Conservation (phyloP, 352 stramenopile species). For the Globisporangium cystogenes region DNA sequence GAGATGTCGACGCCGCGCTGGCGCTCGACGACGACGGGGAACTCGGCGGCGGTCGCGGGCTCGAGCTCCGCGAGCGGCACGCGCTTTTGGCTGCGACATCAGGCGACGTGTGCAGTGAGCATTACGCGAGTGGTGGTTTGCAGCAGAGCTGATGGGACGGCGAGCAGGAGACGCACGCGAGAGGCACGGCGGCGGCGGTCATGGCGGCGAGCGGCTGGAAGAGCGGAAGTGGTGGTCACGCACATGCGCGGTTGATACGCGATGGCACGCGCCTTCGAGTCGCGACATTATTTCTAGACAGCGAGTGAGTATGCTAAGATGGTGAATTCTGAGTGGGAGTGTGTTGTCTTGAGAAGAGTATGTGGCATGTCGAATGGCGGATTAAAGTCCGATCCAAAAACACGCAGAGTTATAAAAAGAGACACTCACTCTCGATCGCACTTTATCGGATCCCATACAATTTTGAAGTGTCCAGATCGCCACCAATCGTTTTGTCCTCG, state of each 20-base stretch:
- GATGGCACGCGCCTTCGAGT: background rate
- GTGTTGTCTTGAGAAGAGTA: background rate
- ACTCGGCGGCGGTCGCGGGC: conserved; percentile 24
- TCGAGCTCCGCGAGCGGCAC: conserved; percentile 59
- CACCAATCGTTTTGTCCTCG: background rate
- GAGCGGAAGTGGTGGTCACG: background rate
- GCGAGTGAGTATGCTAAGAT: background rate
- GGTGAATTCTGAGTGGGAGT: background rate
- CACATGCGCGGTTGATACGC: background rate
- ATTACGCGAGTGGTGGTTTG: too few species aligned
- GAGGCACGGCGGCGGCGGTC: conserved; percentile 5
- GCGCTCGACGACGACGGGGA: conserved; percentile 49
- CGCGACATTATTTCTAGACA: background rate
- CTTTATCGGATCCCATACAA: background rate
- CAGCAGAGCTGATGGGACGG: too few species aligned
- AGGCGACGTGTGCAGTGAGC: too few species aligned
- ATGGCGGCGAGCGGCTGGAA: background rate
- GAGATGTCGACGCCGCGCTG: conserved; percentile 64
- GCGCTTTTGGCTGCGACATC: conserved; percentile 53
- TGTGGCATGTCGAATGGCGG: background rate
- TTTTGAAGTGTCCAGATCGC: background rate
- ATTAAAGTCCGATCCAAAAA: background rate
- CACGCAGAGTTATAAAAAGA: background rate
- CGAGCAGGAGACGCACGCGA: conserved; percentile 8
- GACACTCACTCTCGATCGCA: background rate